These are phyloP conservation scores for Dalbergia cochinchinensis DNA, from an alignment of 306 rosid species.

Conservation along the genomic window DNA sequence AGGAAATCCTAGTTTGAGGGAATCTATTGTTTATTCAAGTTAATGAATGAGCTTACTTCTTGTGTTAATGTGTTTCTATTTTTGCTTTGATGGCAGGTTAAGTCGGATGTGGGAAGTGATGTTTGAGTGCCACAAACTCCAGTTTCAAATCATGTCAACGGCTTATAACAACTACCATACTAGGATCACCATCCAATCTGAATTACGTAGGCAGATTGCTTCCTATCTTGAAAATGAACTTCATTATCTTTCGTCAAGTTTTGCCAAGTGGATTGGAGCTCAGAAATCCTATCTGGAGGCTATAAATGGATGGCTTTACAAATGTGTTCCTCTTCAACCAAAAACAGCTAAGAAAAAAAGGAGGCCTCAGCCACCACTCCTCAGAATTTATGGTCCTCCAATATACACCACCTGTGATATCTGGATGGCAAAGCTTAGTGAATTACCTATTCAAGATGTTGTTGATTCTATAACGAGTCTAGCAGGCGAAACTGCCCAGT, in stretches of 20 bases:
- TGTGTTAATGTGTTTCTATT: slow-evolving; percentile 32
- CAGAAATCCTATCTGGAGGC: slow-evolving; percentile 72
- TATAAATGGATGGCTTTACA: slow-evolving; percentile 77
- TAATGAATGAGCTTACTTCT: slow-evolving; percentile 32
- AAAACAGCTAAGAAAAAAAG: slow-evolving; percentile 65
- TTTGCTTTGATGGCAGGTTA: slow-evolving; percentile 64
- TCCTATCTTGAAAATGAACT: slow-evolving; percentile 75
- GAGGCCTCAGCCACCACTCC: slow-evolving; percentile 38
- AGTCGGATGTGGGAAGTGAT: slow-evolving; percentile 95
- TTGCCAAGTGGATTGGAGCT: slow-evolving; percentile 80
- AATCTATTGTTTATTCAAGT: not conserved
- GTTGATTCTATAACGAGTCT: slow-evolving; percentile 64
- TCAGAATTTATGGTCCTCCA: slow-evolving; percentile 71
- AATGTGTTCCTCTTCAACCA: slow-evolving; percentile 68
- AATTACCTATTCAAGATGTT: slow-evolving; percentile 58
- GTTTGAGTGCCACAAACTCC: slow-evolving; percentile 86
- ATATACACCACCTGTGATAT: slow-evolving; percentile 69
- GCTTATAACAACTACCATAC: slow-evolving; percentile 58
- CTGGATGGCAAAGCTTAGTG: slow-evolving; percentile 68
- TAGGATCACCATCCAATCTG: slow-evolving; percentile 61
- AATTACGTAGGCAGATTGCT: slow-evolving; percentile 65
- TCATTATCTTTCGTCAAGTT: slow-evolving; percentile 64
- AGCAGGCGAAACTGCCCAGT: slow-evolving; percentile 62
- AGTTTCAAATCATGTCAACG: slow-evolving; percentile 64
- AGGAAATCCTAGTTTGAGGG: no score